A percentile compares a stretch with the other conserved stretches of the same genome.
Evolutionary conservation across 768 basidiomycete species (phyloP).

Genomic region (Fistulinella prunicolor): DNA sequence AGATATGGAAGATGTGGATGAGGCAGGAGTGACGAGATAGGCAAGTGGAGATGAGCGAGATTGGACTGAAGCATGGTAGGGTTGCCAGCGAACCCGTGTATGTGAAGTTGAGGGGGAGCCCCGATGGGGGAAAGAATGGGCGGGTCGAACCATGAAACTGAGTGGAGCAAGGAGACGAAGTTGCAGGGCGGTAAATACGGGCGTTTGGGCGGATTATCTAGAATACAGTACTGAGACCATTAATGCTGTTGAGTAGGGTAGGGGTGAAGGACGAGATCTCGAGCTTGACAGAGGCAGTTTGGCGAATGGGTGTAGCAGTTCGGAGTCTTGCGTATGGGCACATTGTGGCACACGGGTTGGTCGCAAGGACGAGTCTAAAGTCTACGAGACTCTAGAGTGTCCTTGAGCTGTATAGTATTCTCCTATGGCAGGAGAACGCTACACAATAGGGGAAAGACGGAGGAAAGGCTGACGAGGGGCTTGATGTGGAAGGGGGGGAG

Average conservation of each 20-base stretch:
- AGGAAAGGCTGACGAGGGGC: constrained; percentile 2
- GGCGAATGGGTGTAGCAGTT: constrained; percentile 22
- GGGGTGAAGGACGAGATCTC: constrained; percentile 13
- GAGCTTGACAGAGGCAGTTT: constrained; percentile 11
- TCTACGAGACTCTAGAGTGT: constrained; percentile 43
- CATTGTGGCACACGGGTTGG: constrained; percentile 39
- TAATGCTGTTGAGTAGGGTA: constrained; percentile 21
- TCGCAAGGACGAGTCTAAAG: constrained; percentile 32
- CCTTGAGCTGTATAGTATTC: constrained; percentile 29
- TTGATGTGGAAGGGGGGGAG: background rate
- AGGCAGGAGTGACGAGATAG: constrained; percentile 58
- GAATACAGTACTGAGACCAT: constrained; percentile 36
- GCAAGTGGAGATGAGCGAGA: constrained; percentile 34
- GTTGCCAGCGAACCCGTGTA: constrained; percentile 76
- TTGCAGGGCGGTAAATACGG: constrained; percentile 6
- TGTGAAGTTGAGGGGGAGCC: constrained; percentile 63
- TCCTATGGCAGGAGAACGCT: constrained; percentile 23
- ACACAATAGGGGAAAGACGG: constrained; percentile 4
- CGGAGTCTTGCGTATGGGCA: constrained; percentile 27
- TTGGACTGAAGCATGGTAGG: constrained; percentile 53
- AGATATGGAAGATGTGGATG: constrained; percentile 48
- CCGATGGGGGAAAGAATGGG: constrained; percentile 64
- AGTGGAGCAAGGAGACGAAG: constrained; percentile 3
- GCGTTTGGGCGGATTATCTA: constrained; percentile 32
- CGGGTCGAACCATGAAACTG: constrained; percentile 33